Evolutionary conservation across 306 rosid genomes (phyloP).

Genomic region (Quercus agrifolia): DNA sequence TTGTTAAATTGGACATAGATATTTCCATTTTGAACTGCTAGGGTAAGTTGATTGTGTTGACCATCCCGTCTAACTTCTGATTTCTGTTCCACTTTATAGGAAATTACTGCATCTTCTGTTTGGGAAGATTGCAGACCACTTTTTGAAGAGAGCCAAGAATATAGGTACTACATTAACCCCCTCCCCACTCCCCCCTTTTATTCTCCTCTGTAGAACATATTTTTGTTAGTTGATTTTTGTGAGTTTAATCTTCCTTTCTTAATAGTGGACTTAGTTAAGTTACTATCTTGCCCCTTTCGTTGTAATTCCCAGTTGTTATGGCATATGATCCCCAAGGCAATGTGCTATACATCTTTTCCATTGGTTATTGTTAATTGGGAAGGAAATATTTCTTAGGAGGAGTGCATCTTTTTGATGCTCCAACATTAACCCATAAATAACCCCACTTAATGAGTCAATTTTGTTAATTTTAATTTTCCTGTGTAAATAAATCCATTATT

Average conservation of each 20-base stretch:
- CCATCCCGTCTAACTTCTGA: conserved; percentile 18
- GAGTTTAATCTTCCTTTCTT: no score
- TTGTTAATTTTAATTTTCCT: no score
- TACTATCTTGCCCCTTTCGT: neutral
- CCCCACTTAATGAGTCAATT: no score
- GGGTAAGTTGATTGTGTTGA: conserved; percentile 5
- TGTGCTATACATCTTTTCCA: no score
- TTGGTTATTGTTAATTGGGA: no score
- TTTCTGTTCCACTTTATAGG: conserved; percentile 45
- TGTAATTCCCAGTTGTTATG: no score
- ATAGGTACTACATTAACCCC: conserved; percentile 48
- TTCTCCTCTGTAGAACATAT: neutral
- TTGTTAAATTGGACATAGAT: neutral
- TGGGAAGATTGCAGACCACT: conserved; percentile 92
- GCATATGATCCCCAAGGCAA: no score
- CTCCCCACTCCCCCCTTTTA: neutral
- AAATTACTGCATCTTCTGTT: conserved; percentile 59
- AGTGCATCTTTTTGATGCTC: no score
- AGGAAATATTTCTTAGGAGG: no score
- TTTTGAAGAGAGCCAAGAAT: conserved; percentile 86
- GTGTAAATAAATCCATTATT: no score
- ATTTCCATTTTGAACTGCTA: conserved; percentile 14
- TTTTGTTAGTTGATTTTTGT: neutral
- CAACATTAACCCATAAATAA: no score
- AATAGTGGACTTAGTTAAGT: no score